These are phyloP conservation scores for Ophiosphaerella narmari DNA, from an alignment of 2,329 filamentous ascomycete genomes.

Conservation along the genomic window DNA sequence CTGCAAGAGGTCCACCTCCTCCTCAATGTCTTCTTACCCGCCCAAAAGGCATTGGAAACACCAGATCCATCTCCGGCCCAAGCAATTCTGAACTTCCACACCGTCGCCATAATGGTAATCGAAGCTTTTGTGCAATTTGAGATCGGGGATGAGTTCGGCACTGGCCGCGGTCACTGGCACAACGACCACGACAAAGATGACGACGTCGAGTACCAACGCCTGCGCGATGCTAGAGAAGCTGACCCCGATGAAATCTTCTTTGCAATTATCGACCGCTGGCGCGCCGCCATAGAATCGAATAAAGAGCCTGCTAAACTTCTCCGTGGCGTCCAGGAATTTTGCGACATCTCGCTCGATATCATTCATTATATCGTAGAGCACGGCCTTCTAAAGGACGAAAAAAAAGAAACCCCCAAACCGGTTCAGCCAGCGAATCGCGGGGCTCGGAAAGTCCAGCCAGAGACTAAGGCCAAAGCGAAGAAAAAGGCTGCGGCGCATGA, in stretches of 20 bases:
- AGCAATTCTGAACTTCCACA: conserved; percentile 42
- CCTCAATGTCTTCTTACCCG: conserved; percentile 34
- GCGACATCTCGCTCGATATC: conserved; percentile 36
- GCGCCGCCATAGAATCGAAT: conserved; percentile 22
- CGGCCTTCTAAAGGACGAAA: conserved; percentile 18
- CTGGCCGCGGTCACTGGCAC: conserved; percentile 13
- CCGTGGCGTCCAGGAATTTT: conserved; percentile 39
- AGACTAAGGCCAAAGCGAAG: background rate
- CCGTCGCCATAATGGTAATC: conserved; percentile 37
- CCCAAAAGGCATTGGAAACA: conserved; percentile 16
- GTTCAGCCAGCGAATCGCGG: conserved; percentile 26
- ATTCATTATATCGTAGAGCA: conserved; percentile 37
- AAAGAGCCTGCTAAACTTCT: conserved; percentile 24
- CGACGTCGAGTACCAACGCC: conserved; percentile 7
- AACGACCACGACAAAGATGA: conserved; percentile 3
- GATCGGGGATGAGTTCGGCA: conserved; percentile 27
- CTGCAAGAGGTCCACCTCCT: conserved; percentile 33
- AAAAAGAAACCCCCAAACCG: conserved; percentile 9
- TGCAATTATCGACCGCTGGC: conserved; percentile 36
- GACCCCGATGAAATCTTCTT: conserved; percentile 42
- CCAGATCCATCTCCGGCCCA: conserved; percentile 27
- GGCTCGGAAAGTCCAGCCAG: conserved; percentile 3
- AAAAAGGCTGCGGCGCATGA: conserved; percentile 3
- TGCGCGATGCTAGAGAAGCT: conserved; percentile 13
- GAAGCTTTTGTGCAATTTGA: conserved; percentile 33